Evolutionary conservation across 768 basidiomycete genomes (phyloP).

Genomic region (Phylloporus rhodoxanthus): DNA sequence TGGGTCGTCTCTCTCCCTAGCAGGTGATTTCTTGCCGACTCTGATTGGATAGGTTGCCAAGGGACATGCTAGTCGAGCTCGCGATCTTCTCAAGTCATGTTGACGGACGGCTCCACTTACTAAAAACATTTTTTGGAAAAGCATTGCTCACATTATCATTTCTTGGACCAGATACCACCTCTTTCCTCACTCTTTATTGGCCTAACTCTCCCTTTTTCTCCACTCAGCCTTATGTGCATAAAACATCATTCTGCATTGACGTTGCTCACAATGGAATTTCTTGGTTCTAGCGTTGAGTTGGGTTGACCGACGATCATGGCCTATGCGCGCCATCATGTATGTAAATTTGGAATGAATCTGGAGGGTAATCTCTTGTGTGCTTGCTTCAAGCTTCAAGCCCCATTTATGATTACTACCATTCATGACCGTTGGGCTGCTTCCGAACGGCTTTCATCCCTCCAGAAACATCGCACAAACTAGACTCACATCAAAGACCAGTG

Average conservation of each 20-base stretch:
- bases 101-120: slow-evolving; percentile 25
- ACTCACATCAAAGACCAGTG: background rate
- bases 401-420: no score
- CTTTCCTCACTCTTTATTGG: slow-evolving; percentile 1
- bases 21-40: slow-evolving; percentile 1
- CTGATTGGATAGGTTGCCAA: slow-evolving; percentile 44
- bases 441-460: no score
- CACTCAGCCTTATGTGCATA: background rate
- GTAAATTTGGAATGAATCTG: background rate
- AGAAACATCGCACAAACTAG: no score
- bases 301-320: background rate
- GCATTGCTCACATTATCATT: slow-evolving; percentile 9
- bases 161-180: slow-evolving; percentile 13
- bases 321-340: no score
- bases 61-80: slow-evolving; percentile 51
- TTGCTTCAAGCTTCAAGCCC: no score
- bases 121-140: slow-evolving; percentile 4
- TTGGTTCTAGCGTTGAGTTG: background rate
- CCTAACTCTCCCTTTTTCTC: background rate
- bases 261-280: slow-evolving; percentile 7
- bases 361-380: background rate
- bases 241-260: slow-evolving; percentile 2
- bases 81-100: slow-evolving; percentile 52
- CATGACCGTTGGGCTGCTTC: no score
- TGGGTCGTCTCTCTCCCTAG: slow-evolving; percentile 25